Base-by-base conservation (phyloP, 2,329 filamentous ascomycete species). In the Celoporthe dispersa region DNA sequence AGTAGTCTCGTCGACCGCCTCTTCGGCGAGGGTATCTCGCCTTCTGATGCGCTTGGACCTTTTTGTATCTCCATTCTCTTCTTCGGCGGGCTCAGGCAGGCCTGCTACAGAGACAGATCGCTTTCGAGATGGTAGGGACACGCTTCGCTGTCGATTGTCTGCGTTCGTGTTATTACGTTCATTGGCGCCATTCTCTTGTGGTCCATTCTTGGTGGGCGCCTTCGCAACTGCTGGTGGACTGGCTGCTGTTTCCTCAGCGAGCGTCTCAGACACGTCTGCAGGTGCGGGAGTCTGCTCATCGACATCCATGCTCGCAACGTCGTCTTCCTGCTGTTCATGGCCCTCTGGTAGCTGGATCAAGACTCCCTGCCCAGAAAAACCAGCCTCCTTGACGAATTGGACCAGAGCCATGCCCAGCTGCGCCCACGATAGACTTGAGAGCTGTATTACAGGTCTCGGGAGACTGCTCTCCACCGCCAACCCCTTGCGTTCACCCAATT, bases 21-120 rank as follows among this genome's bases (percentile, higher is more conserved):
- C 88, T 48, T 87, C 88, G 4, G 78, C 80, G 12, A 80, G 78
- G 14, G 85, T 86, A 59, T 91, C 89, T 67, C 90, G 84, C 25
- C 88, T 85, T 61, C 90, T 84, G 39, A 89, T 89, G 64, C 90
- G 83, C 75, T 92, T 92, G 78, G 89, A 91, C 69, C 89, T 83
- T 75, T 90, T 91, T 67, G 87, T 86, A 14, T 86, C 83, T 1
- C 81, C 81, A 33, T 82, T 84, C 44, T 91, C 88, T 66, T 91
- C 88, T 9, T 89, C 87, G 0, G 76, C 81, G 0, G 79, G 82
- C 2, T 90, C 88, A 0, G 82, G 82, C 22, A 91, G 78, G 3
- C 88, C 88, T 5, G 89, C 89, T 39, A 81, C 79, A 14, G 89
- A 91, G 71, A 91, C 88, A 1, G 89, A 91, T 64, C 89, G 83